These are phyloP conservation scores for Fusarium nygamai DNA, from an alignment of 2,329 filamentous ascomycete species.

Conservation along the genomic window DNA sequence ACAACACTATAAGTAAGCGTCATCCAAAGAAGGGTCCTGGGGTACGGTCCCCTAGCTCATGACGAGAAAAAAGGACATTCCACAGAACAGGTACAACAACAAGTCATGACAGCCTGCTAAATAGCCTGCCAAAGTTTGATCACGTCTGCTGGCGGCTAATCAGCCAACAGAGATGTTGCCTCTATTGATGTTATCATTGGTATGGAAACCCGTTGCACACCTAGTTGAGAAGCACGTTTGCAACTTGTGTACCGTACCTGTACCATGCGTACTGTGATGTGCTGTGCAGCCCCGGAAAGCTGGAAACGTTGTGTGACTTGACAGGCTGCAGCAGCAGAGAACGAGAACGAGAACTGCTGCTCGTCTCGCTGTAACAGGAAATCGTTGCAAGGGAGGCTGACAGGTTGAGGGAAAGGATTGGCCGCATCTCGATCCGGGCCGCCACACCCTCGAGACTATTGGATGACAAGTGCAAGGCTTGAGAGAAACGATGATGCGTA, in stretches of 20 bases:
- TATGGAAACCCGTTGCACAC: conserved; percentile 1
- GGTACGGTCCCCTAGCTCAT: background rate
- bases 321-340: background rate
- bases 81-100: background rate
- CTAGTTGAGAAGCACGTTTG: background rate
- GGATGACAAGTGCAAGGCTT: conserved; percentile 17
- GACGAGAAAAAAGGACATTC: conserved; percentile 2
- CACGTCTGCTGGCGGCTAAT: background rate
- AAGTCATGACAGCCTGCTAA: background rate
- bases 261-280: background rate
- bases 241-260: background rate
- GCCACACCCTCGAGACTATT: conserved; percentile 29
- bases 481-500: conserved; percentile 36
- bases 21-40: conserved; percentile 16
- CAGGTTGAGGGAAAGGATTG: background rate
- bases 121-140: background rate
- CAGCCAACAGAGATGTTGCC: background rate
- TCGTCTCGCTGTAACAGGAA: background rate
- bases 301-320: conserved; percentile 9
- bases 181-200: background rate
- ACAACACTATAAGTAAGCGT: conserved; percentile 13
- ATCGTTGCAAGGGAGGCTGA: conserved; percentile 1
- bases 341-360: background rate
- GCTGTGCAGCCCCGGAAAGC: background rate
- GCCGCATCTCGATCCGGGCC: conserved; percentile 37